Percentiles rank a stretch among this genome's conserved stretches.
Evolutionary conservation across 495 filamentous ascomycete species (phyloP).

Genomic region (Aspergillus cristatus): DNA sequence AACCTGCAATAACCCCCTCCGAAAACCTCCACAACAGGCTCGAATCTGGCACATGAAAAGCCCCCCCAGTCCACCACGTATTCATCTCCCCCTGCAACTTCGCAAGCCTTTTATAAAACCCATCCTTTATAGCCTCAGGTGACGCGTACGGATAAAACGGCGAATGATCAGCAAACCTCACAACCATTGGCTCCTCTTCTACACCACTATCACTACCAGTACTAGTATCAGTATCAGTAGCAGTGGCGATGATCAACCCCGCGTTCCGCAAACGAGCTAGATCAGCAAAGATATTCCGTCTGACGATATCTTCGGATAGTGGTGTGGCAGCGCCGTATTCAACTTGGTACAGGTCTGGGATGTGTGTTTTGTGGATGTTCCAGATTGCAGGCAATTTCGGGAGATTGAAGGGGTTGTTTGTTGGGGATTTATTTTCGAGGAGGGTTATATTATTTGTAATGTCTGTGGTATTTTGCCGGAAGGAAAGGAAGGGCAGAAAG

Average conservation of each 20-base stretch:
- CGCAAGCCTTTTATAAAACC: slow-evolving; percentile 20
- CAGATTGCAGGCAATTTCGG: neutral
- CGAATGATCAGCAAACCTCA: slow-evolving; percentile 12
- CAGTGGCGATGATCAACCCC: no score
- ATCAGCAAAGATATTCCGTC: neutral
- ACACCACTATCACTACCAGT: no score
- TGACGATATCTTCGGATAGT: neutral
- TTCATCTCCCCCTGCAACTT: slow-evolving; percentile 17
- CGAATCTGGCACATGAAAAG: slow-evolving; percentile 16
- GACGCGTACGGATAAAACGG: slow-evolving; percentile 18
- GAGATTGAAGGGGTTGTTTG: neutral
- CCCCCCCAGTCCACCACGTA: slow-evolving; percentile 20
- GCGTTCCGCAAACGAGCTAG: neutral
- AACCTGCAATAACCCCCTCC: neutral
- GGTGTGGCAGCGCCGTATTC: slow-evolving; percentile 2
- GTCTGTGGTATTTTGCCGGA: no score
- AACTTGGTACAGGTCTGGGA: slow-evolving; percentile 3
- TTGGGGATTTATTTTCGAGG: neutral
- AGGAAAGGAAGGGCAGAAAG: no score
- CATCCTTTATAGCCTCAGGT: slow-evolving; percentile 11
- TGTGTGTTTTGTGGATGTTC: slow-evolving; percentile 4
- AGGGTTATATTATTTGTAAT: neutral
- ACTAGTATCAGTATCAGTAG: no score
- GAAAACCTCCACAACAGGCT: slow-evolving; percentile 15
- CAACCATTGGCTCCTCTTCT: slow-evolving; percentile 6